phyloP scores from a whole-genome alignment of 1,284 basidiomycete genomes.

The Stygiomarasmius scandens region DNA sequence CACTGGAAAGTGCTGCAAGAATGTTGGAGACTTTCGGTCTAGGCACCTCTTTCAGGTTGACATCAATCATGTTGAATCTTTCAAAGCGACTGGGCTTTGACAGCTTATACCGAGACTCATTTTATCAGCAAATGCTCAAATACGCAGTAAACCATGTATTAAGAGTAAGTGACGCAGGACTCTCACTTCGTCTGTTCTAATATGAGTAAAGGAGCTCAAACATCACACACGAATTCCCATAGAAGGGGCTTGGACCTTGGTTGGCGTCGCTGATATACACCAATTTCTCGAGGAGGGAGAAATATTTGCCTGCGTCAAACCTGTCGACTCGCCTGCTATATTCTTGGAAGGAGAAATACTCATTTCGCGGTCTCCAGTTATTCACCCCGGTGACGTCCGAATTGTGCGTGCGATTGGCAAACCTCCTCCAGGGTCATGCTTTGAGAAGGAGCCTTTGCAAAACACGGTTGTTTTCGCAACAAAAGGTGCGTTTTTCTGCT shows the following conservation, averaged over 20 bases:
- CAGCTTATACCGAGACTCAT: slow-evolving; percentile 39
- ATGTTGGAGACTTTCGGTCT: slow-evolving; percentile 51
- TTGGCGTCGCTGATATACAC: slow-evolving; percentile 69
- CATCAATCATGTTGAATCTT: slow-evolving; percentile 40
- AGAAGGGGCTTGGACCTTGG: slow-evolving; percentile 61
- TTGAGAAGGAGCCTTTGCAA: slow-evolving; percentile 48
- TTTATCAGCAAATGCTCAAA: slow-evolving; percentile 55
- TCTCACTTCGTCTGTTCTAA: neutral
- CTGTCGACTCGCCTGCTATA: slow-evolving; percentile 30
- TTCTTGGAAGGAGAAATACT: slow-evolving; percentile 60
- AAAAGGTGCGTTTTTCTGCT: slow-evolving; percentile 39
- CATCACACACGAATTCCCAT: slow-evolving; percentile 58
- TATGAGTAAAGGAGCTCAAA: slow-evolving; percentile 23
- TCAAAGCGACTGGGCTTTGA: slow-evolving; percentile 34
- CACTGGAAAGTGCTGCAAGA: slow-evolving; percentile 45
- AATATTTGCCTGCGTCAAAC: slow-evolving; percentile 60
- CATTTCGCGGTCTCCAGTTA: slow-evolving; percentile 66
- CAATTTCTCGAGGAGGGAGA: slow-evolving; percentile 50
- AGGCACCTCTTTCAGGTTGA: slow-evolving; percentile 41
- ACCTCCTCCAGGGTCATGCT: slow-evolving; percentile 53
- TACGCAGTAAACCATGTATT: slow-evolving; percentile 63
- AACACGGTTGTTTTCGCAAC: slow-evolving; percentile 66
- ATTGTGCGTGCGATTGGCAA: slow-evolving; percentile 60
- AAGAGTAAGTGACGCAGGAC: slow-evolving; percentile 30
- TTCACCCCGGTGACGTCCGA: slow-evolving; percentile 72